Percentiles rank a stretch among this genome's conserved stretches.
Conservation (phyloP, 345 rosid genomes). For the Linum usitatissimum region DNA sequence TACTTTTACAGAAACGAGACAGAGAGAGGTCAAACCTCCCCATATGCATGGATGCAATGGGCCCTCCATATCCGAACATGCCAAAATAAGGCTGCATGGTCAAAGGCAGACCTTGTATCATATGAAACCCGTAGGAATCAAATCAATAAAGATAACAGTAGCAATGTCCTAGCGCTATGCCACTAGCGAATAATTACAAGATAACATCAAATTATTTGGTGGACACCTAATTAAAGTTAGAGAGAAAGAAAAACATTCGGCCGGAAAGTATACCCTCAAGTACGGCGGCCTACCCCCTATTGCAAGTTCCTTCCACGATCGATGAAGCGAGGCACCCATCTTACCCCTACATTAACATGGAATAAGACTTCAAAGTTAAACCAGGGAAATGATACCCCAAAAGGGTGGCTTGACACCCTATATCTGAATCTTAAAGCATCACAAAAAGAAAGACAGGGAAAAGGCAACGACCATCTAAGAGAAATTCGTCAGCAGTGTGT, state of each 20-base stretch:
- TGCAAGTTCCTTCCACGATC: conserved; percentile 32
- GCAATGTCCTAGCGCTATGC: neutral
- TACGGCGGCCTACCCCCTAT: conserved; percentile 66
- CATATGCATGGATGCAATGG: conserved; percentile 47
- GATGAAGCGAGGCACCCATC: conserved; percentile 62
- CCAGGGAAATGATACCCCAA: neutral
- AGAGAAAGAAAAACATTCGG: neutral
- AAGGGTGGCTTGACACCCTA: neutral
- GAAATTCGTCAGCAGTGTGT: too few species aligned
- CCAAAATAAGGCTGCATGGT: conserved; percentile 45
- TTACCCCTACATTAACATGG: conserved; percentile 44
- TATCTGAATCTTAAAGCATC: too few species aligned
- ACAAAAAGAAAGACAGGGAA: too few species aligned
- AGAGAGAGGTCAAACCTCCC: conserved; percentile 30
- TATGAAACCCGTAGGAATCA: too few species aligned
- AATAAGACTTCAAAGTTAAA: neutral
- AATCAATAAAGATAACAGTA: neutral
- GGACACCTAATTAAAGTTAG: neutral
- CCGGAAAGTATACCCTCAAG: conserved; percentile 34
- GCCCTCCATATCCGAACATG: conserved; percentile 61
- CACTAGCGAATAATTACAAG: neutral
- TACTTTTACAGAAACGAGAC: neutral
- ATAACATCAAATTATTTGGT: too few species aligned
- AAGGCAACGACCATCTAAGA: too few species aligned
- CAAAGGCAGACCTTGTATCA: conserved; percentile 3